Evolutionary conservation across 306 rosid genomes (phyloP).

Genomic region (Lablab purpureus): DNA sequence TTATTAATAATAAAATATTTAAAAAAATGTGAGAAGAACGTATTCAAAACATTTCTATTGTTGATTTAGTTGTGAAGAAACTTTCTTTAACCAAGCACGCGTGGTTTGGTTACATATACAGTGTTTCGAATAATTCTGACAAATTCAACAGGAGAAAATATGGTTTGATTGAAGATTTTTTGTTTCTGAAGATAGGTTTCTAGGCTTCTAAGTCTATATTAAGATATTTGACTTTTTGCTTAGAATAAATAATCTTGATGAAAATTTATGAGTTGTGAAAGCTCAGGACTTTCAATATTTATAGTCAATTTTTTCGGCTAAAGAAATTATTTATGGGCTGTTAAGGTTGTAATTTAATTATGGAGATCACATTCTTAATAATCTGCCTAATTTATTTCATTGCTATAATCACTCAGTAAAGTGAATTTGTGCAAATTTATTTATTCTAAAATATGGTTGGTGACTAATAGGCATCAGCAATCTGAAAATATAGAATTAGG

Average conservation of each 20-base stretch:
- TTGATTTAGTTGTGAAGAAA: background rate
- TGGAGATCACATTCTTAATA: background rate
- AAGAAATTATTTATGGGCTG: background rate
- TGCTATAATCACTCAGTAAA: background rate
- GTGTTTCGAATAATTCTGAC: slow-evolving; percentile 14
- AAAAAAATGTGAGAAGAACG: no score
- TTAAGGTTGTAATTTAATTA: background rate
- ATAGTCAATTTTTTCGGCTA: background rate
- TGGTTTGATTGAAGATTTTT: background rate
- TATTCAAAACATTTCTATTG: no score
- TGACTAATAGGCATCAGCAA: background rate
- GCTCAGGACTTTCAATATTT: background rate
- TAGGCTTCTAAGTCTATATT: background rate
- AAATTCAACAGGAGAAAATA: background rate
- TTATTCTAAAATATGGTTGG: slow-evolving; percentile 3
- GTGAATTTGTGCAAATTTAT: background rate
- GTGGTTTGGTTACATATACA: background rate
- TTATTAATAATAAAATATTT: no score
- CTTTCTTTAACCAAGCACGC: background rate
- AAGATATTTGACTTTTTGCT: slow-evolving; percentile 26
- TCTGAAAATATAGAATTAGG: background rate
- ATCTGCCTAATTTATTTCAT: background rate
- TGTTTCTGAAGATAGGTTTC: background rate
- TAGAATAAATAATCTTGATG: background rate
- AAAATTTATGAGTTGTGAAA: background rate